Base-by-base conservation (phyloP, 2,329 filamentous ascomycete species). In the Ophiostoma pallidulum region DNA sequence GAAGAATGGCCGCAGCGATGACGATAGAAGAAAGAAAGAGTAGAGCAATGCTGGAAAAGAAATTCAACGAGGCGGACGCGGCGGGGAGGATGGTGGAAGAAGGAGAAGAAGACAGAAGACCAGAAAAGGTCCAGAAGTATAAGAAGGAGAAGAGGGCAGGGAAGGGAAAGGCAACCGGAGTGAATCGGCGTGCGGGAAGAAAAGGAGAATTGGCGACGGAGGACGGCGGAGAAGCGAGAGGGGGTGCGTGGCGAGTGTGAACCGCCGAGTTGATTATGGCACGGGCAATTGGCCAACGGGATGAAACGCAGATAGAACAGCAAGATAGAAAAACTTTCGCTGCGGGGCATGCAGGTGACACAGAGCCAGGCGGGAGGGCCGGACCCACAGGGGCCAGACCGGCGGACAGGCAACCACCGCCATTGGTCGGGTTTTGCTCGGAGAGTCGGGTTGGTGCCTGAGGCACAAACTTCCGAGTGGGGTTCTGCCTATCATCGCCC, bases 261-360 rank as follows among this genome's bases (percentile, higher is more conserved):
- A n/a, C n/a, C 24, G 10, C 19, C 20, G 13, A 14, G 13, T n/a
- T n/a, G n/a, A n/a, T 26, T 45, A 32, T 46, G 37, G 41, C 38
- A 43, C 44, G 41, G 35, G 29, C 45, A 39, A 45, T 50, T 51
- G 41, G 38, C 45, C 45, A 51, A 47, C 41, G 36, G 13, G 28
- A 33, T 19, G 29, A 36, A 32, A 37, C 32, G 41, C 41, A 13
- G 19, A 12, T 45, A 18, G n/a, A n/a, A n/a, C n/a, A n/a, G n/a
- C n/a, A n/a, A n/a, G n/a, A n/a, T n/a, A n/a, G n/a, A n/a, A n/a
- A n/a, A n/a, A n/a, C n/a, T n/a, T n/a, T n/a, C n/a, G n/a, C n/a
- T n/a, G n/a, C n/a, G n/a, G n/a, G n/a, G n/a, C n/a, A n/a, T n/a
- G n/a, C n/a, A n/a, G n/a, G n/a, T n/a, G n/a, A n/a, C n/a, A n/a